Evolutionary conservation across 495 filamentous ascomycete species (phyloP).

Genomic region (Talaromyces thailandensis): DNA sequence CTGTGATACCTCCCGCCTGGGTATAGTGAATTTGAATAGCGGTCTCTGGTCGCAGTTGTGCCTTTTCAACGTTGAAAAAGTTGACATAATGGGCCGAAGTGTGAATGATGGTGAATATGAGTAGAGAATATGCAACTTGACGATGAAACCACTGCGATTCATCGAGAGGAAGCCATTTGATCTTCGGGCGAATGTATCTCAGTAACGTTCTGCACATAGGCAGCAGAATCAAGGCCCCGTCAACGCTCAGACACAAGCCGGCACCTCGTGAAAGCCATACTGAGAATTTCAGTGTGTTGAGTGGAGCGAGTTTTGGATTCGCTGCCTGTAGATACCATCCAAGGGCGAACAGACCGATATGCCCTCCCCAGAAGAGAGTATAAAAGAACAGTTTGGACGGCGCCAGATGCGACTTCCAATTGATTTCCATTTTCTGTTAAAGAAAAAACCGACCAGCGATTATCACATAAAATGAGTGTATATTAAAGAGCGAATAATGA

Average conservation of each 20-base stretch:
- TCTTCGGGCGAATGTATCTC: conserved; percentile 73
- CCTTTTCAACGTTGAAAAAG: conserved; percentile 91
- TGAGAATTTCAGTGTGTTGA: conserved; percentile 78
- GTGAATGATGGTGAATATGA: conserved; percentile 76
- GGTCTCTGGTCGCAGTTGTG: conserved; percentile 67
- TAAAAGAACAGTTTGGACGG: conserved; percentile 69
- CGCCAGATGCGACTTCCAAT: conserved; percentile 51
- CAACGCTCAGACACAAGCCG: conserved; percentile 70
- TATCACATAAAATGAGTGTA: neutral
- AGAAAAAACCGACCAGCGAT: conserved; percentile 6
- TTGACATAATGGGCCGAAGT: conserved; percentile 86
- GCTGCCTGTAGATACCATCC: conserved; percentile 83
- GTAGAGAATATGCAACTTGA: conserved; percentile 82
- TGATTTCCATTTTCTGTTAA: conserved; percentile 9
- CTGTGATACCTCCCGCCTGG: conserved; percentile 83
- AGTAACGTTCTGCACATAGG: conserved; percentile 93
- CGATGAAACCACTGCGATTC: conserved; percentile 96
- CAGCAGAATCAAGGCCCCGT: conserved; percentile 78
- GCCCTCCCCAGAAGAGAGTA: conserved; percentile 73
- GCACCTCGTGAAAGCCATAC: conserved; percentile 96
- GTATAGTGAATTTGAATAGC: conserved; percentile 93
- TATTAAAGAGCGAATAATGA: neutral
- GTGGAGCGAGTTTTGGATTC: conserved; percentile 55
- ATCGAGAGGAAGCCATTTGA: conserved; percentile 82
- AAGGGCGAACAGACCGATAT: conserved; percentile 70